Evolutionary conservation across 2,329 filamentous ascomycete genomes (phyloP), one percentile per base, ranked within the genome.

Genomic region (Mycosphaerelloides madeirae): DNA sequence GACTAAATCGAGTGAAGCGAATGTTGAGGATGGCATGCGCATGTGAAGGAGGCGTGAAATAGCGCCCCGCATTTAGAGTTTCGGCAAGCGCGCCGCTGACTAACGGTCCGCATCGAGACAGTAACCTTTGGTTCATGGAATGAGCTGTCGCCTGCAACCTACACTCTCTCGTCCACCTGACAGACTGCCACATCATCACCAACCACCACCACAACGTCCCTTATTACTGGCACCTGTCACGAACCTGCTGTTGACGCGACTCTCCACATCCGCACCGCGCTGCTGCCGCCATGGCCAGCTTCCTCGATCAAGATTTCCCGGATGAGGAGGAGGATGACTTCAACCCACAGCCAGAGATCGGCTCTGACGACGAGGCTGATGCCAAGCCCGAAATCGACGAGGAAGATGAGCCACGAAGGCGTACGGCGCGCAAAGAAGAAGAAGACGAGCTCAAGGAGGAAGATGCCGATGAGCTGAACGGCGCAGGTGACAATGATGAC

Each of bases 261-360:
- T 9, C 22, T 6, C 22, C 22, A 25, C 22, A 25, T 25, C 22
- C 22, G 9, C 22, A 25, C 9, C 22, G 9, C 22, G 3, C 33
- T 12, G 11, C 33, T 8, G 2, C 20, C 43, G 48, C 25, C 46
- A 66, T 65, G 60, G 67, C 68, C 33, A 62, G 56, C 54, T 65
- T 77, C 53, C 55, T 74, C 15, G 69, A 75, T 54, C 68, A 75
- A 37, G 69, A 76, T 51, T 76, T 76, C 45, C 73, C 70, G 28
- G 76, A 75, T 42, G 76, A 87, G 44, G 84, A 85, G 34, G 87
- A 93, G 39, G 89, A 94, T 57, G 85, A 91, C 65, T 95, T 96
- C 76, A 95, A 95, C 65, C 90, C 89, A 39, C 80, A 77, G 38
- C 83, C 84, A 15, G 84, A 80, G 48, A 80, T 87, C 46, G 61